Conservation (phyloP, 768 basidiomycete species). For the Cubamyces lactineus region DNA sequence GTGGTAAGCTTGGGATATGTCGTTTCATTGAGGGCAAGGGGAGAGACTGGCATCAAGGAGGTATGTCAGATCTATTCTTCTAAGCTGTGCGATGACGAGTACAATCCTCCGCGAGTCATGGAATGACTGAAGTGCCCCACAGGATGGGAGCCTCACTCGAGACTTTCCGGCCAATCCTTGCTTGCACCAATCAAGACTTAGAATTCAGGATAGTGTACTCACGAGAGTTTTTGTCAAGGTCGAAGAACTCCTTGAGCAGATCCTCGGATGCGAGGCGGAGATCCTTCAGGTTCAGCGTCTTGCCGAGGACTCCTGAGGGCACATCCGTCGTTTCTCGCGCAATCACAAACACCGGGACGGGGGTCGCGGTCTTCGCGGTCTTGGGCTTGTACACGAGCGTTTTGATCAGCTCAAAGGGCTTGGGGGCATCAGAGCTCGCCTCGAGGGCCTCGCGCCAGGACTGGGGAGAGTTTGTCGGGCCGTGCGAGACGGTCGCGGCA, state of each 20-base stretch:
- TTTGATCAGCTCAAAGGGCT: conserved; percentile 75
- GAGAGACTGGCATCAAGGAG: conserved; percentile 63
- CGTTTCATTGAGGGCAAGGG: conserved; percentile 66
- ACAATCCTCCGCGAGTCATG: too few relatives aligned
- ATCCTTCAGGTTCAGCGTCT: conserved; percentile 84
- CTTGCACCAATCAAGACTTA: not conserved
- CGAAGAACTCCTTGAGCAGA: conserved; percentile 82
- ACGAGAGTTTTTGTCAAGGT: conserved; percentile 85
- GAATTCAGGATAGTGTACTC: conserved; percentile 39
- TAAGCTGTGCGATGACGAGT: not conserved
- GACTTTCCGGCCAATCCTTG: not conserved
- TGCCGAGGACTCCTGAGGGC: conserved; percentile 73
- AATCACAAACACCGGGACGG: conserved; percentile 86
- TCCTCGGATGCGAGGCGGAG: conserved; percentile 85
- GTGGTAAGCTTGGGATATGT: conserved; percentile 74
- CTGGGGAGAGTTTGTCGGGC: conserved; percentile 65
- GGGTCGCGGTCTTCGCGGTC: conserved; percentile 85
- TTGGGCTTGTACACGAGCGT: conserved; percentile 96
- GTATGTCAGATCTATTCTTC: conserved; percentile 15
- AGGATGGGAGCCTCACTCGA: too few relatives aligned
- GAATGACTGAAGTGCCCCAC: too few relatives aligned
- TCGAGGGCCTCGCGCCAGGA: conserved; percentile 78
- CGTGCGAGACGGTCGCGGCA: conserved; percentile 56
- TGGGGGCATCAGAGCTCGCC: conserved; percentile 52
- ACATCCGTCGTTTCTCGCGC: conserved; percentile 86